These are phyloP conservation scores for Pyricularia grisea DNA, from an alignment of 2,329 filamentous ascomycete genomes.

Conservation along the genomic window DNA sequence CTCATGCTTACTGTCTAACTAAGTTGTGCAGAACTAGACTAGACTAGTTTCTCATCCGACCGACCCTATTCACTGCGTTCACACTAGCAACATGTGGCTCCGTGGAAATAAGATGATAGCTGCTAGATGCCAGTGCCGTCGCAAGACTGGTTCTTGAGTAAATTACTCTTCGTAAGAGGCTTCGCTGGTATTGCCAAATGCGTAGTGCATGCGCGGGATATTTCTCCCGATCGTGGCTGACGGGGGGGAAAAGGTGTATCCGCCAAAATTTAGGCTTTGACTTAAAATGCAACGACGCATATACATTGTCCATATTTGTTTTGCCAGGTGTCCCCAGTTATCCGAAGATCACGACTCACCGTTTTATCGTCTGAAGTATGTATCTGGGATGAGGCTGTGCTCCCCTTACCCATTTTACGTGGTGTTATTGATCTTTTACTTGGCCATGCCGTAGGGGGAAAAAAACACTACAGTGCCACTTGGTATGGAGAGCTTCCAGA, in stretches of 20 bases:
- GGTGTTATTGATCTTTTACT: neutral
- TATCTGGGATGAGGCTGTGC: neutral
- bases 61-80: neutral
- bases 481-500: neutral
- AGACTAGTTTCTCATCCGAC: neutral
- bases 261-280: neutral
- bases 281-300: neutral
- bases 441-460: neutral
- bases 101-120: neutral
- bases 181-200: neutral
- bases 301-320: neutral
- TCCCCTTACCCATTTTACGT: neutral
- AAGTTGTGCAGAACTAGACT: neutral
- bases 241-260: too few species aligned
- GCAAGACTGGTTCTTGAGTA: neutral
- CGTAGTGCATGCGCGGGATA: neutral
- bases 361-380: neutral
- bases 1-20: neutral
- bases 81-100: neutral
- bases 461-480: neutral
- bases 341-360: neutral
- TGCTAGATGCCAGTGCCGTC: neutral
- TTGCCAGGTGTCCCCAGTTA: neutral
- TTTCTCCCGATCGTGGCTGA: neutral
- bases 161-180: neutral